Conservation (phyloP, 805 yeast species). For the Suhomyces emberorum region DNA sequence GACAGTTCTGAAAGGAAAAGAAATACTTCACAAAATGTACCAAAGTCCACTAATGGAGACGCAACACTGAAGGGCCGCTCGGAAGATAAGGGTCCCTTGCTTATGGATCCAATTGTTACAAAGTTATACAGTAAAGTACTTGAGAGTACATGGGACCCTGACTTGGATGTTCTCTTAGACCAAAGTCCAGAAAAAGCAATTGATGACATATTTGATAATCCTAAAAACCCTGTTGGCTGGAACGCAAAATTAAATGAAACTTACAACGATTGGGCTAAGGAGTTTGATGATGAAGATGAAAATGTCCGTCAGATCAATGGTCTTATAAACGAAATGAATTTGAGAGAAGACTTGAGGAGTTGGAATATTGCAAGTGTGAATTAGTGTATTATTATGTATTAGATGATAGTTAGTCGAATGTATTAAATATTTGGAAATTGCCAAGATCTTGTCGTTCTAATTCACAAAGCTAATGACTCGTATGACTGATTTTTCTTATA, state of each 20-base stretch:
- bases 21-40: not conserved
- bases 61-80: no score
- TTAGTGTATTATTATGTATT: not conserved
- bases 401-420: no score
- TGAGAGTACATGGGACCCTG: constrained; percentile 61
- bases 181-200: constrained; percentile 67
- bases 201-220: constrained; percentile 70
- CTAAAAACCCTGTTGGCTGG: constrained; percentile 31
- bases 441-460: no score
- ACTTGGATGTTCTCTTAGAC: constrained; percentile 44
- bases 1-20: not conserved
- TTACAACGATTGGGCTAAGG: constrained; percentile 7
- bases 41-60: not conserved
- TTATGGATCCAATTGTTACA: constrained; percentile 50
- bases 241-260: constrained; percentile 12
- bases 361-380: constrained; percentile 28
- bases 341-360: constrained; percentile 40
- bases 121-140: constrained; percentile 51
- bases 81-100: constrained; percentile 5
- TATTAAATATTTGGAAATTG: no score
- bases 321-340: constrained; percentile 33
- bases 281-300: constrained; percentile 15
- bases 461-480: no score
- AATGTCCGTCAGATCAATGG: constrained; percentile 33
- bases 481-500: no score